phyloP scores from a whole-genome alignment of 495 filamentous ascomycete genomes.

The Xylaria intraflava region DNA sequence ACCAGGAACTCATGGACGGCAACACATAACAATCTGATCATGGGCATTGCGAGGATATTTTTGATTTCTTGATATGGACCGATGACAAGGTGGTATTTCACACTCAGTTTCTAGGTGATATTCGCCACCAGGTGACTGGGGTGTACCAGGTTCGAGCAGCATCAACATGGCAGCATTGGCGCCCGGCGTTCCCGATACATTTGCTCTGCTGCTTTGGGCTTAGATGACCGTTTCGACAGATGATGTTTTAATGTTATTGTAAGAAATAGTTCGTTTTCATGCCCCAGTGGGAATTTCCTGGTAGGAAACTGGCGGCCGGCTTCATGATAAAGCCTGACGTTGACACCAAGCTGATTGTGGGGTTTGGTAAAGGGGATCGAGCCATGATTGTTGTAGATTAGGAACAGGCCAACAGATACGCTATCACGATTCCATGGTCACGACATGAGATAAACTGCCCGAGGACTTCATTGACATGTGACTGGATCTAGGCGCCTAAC shows the following conservation, averaged over 20 bases:
- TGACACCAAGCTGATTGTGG: background rate
- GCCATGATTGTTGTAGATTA: background rate
- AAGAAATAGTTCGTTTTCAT: background rate
- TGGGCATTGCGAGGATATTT: background rate
- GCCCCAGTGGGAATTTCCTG: background rate
- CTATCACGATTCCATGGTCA: background rate
- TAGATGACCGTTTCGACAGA: background rate
- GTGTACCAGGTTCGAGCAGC: constrained; percentile 1
- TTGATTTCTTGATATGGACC: background rate
- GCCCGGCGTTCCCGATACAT: constrained; percentile 11
- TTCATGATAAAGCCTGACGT: background rate
- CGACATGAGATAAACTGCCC: background rate
- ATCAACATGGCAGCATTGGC: constrained; percentile 12
- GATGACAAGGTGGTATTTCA: background rate
- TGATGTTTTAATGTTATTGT: background rate
- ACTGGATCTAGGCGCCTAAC: background rate
- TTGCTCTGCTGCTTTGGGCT: constrained; percentile 1
- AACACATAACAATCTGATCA: constrained; percentile 1
- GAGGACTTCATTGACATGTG: background rate
- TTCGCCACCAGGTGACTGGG: background rate
- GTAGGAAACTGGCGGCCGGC: background rate
- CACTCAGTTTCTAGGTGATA: background rate
- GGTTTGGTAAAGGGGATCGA: background rate
- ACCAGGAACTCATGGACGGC: constrained; percentile 24
- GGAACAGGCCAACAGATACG: background rate